Conservation (phyloP, 1,139 yeast genomes). For the Pichia norvegensis region DNA sequence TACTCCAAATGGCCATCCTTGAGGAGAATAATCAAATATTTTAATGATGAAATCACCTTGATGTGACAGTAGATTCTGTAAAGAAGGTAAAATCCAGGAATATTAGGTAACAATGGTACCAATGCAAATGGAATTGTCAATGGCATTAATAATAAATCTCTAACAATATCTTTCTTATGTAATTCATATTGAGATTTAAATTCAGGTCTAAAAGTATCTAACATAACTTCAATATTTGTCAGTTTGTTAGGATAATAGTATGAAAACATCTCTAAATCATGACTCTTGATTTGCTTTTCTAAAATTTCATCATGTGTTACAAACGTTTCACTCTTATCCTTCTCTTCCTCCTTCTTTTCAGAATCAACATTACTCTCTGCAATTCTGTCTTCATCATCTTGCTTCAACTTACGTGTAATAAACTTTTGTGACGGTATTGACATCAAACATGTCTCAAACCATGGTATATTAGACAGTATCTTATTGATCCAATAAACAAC, state of each 20-base stretch:
- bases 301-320: constrained; percentile 13
- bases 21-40: constrained; percentile 46
- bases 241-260: constrained; percentile 26
- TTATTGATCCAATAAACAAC: constrained; percentile 33
- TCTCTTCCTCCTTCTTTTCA: neutral
- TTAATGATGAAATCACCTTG: constrained; percentile 71
- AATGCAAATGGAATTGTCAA: constrained; percentile 72
- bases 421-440: constrained; percentile 44
- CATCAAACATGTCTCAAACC: constrained; percentile 43
- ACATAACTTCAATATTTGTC: constrained; percentile 17
- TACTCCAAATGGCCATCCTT: constrained; percentile 21
- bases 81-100: constrained; percentile 86
- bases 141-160: constrained; percentile 62
- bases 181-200: constrained; percentile 29
- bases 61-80: constrained; percentile 81
- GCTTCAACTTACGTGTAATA: constrained; percentile 41
- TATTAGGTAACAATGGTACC: constrained; percentile 82
- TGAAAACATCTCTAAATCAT: constrained; percentile 23
- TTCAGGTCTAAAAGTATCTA: constrained; percentile 23
- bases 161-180: constrained; percentile 38
- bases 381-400: constrained; percentile 2
- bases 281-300: constrained; percentile 14
- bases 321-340: constrained; percentile 2
- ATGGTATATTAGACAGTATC: constrained; percentile 40
- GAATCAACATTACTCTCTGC: constrained; percentile 15